Conservation (phyloP, 345 rosid genomes). For the Salix viminalis region DNA sequence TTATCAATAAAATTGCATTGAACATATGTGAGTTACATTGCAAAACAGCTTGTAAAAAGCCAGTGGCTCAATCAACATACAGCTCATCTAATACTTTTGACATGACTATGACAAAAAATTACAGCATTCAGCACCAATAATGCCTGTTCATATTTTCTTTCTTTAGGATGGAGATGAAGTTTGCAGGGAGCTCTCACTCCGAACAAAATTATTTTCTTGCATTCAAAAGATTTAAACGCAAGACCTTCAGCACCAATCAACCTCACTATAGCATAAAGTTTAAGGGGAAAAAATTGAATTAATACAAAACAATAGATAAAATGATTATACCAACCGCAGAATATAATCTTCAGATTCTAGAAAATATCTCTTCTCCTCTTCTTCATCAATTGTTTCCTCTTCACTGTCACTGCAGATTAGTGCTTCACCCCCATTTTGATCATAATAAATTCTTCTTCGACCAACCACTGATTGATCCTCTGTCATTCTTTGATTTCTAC, state of each 20-base stretch:
- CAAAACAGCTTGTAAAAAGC: not conserved
- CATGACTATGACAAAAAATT: not conserved
- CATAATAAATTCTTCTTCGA: conserved; percentile 95
- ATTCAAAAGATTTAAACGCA: not conserved
- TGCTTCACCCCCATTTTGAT: conserved; percentile 95
- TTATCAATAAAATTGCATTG: not conserved
- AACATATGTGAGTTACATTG: not conserved
- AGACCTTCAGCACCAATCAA: not conserved
- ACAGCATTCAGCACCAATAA: not conserved
- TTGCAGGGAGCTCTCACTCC: not conserved
- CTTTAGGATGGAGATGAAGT: not conserved
- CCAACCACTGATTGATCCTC: conserved; percentile 98
- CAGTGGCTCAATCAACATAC: not conserved
- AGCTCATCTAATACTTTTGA: not conserved
- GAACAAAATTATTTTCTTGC: not conserved
- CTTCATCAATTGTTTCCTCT: conserved; percentile 81
- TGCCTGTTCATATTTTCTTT: not conserved
- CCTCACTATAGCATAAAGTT: not conserved
- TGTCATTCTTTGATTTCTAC: conserved; percentile 99
- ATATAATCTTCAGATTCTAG: conserved; percentile 74
- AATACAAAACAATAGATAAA: conserved; percentile 16
- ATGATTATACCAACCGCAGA: conserved; percentile 67
- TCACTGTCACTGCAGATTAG: conserved; percentile 99
- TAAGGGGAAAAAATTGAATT: not conserved
- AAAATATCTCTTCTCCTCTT: conserved; percentile 76